Evolutionary conservation across 495 filamentous ascomycete genomes (phyloP).

Genomic region (Pyronema omphalodes): DNA sequence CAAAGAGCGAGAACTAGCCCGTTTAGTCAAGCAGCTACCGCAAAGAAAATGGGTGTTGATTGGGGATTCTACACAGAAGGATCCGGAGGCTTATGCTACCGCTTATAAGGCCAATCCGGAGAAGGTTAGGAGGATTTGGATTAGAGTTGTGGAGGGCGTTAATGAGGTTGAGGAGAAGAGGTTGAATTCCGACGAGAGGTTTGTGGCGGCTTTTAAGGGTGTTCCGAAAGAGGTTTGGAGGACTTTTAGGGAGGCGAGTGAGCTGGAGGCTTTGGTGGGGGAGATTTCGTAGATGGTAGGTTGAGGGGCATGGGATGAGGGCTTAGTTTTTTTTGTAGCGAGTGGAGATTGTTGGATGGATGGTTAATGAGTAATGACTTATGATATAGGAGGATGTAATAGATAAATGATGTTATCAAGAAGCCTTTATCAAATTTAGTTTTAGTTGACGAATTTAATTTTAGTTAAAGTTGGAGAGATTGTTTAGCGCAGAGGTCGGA

Average conservation of each 20-base stretch:
- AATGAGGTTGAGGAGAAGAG: slow-evolving; percentile 44
- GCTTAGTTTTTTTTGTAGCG: no score
- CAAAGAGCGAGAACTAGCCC: slow-evolving; percentile 63
- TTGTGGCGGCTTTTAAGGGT: slow-evolving; percentile 65
- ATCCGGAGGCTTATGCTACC: slow-evolving; percentile 78
- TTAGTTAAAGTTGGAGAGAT: no score
- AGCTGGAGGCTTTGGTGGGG: slow-evolving; percentile 37
- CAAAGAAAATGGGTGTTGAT: slow-evolving; percentile 61
- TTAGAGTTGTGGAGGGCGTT: slow-evolving; percentile 65
- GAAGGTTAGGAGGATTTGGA: slow-evolving; percentile 67
- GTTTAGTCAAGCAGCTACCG: slow-evolving; percentile 60
- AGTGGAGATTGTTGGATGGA: no score
- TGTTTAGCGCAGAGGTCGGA: no score
- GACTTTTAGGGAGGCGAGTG: slow-evolving; percentile 57
- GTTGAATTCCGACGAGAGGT: slow-evolving; percentile 55
- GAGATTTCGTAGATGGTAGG: slow-evolving; percentile 24
- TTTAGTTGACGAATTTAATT: no score
- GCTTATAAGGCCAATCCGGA: slow-evolving; percentile 42
- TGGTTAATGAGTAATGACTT: no score
- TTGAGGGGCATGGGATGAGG: slow-evolving; percentile 19
- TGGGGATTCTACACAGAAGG: slow-evolving; percentile 79
- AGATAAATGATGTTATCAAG: no score
- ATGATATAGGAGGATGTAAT: no score
- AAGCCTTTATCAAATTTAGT: no score
- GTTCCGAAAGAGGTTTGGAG: slow-evolving; percentile 55